Conservation (phyloP, 2,329 filamentous ascomycete genomes). For the Monosporascus cannonballus region DNA sequence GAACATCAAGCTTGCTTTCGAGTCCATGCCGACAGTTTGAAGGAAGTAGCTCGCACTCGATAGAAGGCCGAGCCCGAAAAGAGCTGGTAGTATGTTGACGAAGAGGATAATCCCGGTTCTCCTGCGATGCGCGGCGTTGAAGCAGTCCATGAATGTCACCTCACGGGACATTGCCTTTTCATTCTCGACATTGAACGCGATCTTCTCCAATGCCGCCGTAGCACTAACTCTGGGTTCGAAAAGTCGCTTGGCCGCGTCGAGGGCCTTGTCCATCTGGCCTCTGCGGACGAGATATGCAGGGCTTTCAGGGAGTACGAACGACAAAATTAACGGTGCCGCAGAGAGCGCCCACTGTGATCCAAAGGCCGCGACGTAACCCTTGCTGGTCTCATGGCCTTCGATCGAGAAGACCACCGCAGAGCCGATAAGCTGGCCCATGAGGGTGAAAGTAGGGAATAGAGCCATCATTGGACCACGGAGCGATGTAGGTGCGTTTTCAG, state of each 20-base stretch:
- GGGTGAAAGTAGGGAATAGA: slow-evolving; percentile 42
- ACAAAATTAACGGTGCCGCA: slow-evolving; percentile 33
- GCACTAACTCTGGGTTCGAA: slow-evolving; percentile 33
- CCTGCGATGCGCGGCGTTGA: slow-evolving; percentile 35
- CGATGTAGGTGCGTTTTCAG: slow-evolving; percentile 39
- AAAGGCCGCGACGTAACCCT: slow-evolving; percentile 34
- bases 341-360: slow-evolving; percentile 39
- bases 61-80: slow-evolving; percentile 40
- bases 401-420: slow-evolving; percentile 34
- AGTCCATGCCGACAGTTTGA: slow-evolving; percentile 28
- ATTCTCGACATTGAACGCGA: slow-evolving; percentile 43
- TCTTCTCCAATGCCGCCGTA: slow-evolving; percentile 33
- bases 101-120: slow-evolving; percentile 36
- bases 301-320: slow-evolving; percentile 43
- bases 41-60: slow-evolving; percentile 35
- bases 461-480: slow-evolving; percentile 42
- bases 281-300: slow-evolving; percentile 43
- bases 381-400: slow-evolving; percentile 16
- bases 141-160: slow-evolving; percentile 36
- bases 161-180: slow-evolving; percentile 22
- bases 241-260: slow-evolving; percentile 42
- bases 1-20: slow-evolving; percentile 32
- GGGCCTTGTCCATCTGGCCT: slow-evolving; percentile 30
- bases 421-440: slow-evolving; percentile 42
- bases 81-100: slow-evolving; percentile 34